Conservation (phyloP, 148 eudicot species). For the Vaccinium myrtillus region DNA sequence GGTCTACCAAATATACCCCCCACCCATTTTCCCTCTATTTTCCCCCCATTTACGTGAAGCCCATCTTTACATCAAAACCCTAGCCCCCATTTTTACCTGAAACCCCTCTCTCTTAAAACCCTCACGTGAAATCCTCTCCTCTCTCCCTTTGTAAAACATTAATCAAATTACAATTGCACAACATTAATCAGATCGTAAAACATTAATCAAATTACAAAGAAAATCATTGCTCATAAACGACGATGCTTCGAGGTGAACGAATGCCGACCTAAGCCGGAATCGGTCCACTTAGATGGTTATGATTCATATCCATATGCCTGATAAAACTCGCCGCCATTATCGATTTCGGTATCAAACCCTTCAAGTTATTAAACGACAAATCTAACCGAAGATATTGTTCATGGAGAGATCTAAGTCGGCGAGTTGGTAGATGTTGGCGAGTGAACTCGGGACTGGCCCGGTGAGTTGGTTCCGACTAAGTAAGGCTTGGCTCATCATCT, state of each 20-base stretch:
- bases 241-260: slow-evolving; percentile 44
- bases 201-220: slow-evolving; percentile 25
- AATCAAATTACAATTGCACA: neutral
- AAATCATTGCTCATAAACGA: slow-evolving; percentile 60
- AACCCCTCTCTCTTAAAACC: no score
- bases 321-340: slow-evolving; percentile 33
- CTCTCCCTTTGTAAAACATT: neutral
- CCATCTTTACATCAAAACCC: no score
- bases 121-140: no score
- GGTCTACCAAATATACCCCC: no score
- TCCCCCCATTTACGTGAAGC: no score
- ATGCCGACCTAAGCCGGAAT: slow-evolving; percentile 48
- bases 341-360: slow-evolving; percentile 52
- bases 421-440: slow-evolving; percentile 41
- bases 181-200: neutral
- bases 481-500: slow-evolving; percentile 67
- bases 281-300: slow-evolving; percentile 62
- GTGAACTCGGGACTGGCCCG: slow-evolving; percentile 58
- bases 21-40: no score
- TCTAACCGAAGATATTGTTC: slow-evolving; percentile 60
- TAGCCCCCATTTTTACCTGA: no score
- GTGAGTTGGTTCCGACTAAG: slow-evolving; percentile 53
- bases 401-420: slow-evolving; percentile 46
- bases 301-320: slow-evolving; percentile 70
- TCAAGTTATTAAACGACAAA: slow-evolving; percentile 51